These are phyloP conservation scores for Picea glauca DNA, from an alignment of 75 land plant species.

Conservation along the genomic window DNA sequence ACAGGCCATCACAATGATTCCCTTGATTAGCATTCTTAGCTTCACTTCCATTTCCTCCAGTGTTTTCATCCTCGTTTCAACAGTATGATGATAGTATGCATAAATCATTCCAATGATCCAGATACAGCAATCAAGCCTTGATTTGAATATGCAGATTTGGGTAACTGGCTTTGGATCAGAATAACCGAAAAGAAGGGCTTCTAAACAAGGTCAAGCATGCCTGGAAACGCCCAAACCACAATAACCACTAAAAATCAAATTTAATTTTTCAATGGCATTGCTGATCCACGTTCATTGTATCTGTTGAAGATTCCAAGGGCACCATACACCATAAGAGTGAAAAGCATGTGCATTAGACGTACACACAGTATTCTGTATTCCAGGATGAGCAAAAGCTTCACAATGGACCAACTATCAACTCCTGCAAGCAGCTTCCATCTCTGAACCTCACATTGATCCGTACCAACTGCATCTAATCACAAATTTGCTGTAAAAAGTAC, in stretches of 20 bases:
- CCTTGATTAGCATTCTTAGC: no score
- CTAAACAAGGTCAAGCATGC: slow-evolving; percentile 89
- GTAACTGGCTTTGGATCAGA: slow-evolving; percentile 73
- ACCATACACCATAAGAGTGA: slow-evolving; percentile 96
- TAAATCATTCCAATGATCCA: slow-evolving; percentile 99
- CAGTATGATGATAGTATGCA: slow-evolving; percentile 96
- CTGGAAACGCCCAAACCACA: slow-evolving; percentile 92
- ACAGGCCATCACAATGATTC: no score
- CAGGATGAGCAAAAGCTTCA: no score
- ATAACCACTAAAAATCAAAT: slow-evolving; percentile 79
- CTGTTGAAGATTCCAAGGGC: slow-evolving; percentile 87
- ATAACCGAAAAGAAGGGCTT: slow-evolving; percentile 86
- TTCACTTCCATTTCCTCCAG: no score
- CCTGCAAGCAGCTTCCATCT: no score
- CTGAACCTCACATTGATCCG: no score
- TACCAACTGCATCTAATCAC: no score
- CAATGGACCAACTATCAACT: no score
- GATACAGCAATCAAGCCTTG: slow-evolving; percentile 96
- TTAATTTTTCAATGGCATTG: slow-evolving; percentile 66
- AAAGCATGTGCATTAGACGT: slow-evolving; percentile 99
- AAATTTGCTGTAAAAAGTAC: no score
- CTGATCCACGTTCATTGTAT: slow-evolving; percentile 81
- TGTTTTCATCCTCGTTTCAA: slow-evolving; percentile 2
- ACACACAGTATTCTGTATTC: slow-evolving; percentile 32
- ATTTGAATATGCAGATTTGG: slow-evolving; percentile 81